Conservation (phyloP, 371 early-diverging fungal species). For the Funneliformis caledonium region DNA sequence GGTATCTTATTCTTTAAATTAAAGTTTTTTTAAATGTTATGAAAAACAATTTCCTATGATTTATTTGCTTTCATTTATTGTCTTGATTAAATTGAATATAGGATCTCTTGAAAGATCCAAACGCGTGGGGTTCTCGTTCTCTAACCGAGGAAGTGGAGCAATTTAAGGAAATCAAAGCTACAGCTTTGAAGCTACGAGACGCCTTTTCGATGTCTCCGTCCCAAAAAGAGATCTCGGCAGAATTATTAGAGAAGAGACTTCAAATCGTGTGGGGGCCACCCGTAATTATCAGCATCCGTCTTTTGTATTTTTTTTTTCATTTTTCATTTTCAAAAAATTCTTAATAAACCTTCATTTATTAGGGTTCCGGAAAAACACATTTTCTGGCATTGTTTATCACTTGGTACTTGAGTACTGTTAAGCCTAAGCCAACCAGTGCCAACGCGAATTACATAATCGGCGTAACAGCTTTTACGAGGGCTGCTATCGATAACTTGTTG, state of each 20-base stretch:
- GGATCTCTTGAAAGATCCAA: constrained; percentile 45
- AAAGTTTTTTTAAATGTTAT: neutral
- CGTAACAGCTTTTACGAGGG: constrained; percentile 60
- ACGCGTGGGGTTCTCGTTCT: constrained; percentile 45
- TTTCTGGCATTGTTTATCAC: constrained; percentile 57
- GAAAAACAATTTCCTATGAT: neutral
- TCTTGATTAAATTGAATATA: constrained; percentile 19
- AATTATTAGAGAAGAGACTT: constrained; percentile 48
- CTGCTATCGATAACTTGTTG: constrained; percentile 57
- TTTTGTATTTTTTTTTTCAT: neutral
- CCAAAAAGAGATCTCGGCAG: constrained; percentile 54
- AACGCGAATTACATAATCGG: constrained; percentile 54
- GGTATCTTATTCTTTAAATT: neutral
- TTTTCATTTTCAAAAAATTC: too few relatives aligned
- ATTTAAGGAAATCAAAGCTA: constrained; percentile 45
- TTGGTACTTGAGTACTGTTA: constrained; percentile 49
- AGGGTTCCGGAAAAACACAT: constrained; percentile 68
- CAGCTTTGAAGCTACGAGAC: constrained; percentile 46
- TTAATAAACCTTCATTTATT: neutral
- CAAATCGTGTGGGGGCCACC: constrained; percentile 69
- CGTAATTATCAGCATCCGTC: constrained; percentile 45
- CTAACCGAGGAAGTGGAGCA: constrained; percentile 16
- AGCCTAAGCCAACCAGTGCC: constrained; percentile 41
- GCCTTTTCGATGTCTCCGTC: constrained; percentile 60
- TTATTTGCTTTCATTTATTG: neutral